phyloP scores from a whole-genome alignment of 2,329 filamentous ascomycete genomes.

The Stylonectria norvegica region DNA sequence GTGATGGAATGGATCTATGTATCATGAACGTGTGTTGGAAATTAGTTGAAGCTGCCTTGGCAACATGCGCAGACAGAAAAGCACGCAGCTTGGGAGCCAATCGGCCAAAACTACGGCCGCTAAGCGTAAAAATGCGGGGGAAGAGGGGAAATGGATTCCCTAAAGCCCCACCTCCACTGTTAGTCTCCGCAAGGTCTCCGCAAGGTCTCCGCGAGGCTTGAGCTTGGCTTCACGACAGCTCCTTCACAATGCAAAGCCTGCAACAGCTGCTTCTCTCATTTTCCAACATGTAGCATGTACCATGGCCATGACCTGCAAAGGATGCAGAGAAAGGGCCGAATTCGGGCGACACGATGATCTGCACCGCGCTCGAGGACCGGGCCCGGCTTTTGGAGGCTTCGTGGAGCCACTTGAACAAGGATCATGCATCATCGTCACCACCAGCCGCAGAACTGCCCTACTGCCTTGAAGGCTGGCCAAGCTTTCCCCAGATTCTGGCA shows the following conservation, averaged over 20 bases:
- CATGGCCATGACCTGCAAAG: too few species aligned
- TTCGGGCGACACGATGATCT: too few species aligned
- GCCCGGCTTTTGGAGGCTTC: too few species aligned
- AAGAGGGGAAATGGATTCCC: slow-evolving; percentile 15
- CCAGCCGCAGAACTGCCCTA: not conserved
- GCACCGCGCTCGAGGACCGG: too few species aligned
- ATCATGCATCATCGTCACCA: not conserved
- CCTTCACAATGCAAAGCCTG: too few species aligned
- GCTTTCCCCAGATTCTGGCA: not conserved
- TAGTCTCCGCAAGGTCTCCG: too few species aligned
- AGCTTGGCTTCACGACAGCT: too few species aligned
- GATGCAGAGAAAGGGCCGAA: slow-evolving; percentile 8
- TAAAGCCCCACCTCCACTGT: too few species aligned
- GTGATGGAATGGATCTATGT: too few species aligned
- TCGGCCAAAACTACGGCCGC: slow-evolving; percentile 16
- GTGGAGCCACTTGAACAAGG: too few species aligned
- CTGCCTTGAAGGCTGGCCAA: not conserved
- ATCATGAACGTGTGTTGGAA: slow-evolving; percentile 1
- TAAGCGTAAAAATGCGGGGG: slow-evolving; percentile 20
- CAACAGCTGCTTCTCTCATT: slow-evolving; percentile 3
- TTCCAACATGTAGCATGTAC: not conserved
- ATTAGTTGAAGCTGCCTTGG: not conserved
- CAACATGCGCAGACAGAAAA: too few species aligned
- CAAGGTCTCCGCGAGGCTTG: slow-evolving; percentile 5
- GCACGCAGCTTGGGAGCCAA: too few species aligned